These are phyloP conservation scores for Pichia deserticola DNA, from an alignment of 805 yeast species.

Conservation along the genomic window DNA sequence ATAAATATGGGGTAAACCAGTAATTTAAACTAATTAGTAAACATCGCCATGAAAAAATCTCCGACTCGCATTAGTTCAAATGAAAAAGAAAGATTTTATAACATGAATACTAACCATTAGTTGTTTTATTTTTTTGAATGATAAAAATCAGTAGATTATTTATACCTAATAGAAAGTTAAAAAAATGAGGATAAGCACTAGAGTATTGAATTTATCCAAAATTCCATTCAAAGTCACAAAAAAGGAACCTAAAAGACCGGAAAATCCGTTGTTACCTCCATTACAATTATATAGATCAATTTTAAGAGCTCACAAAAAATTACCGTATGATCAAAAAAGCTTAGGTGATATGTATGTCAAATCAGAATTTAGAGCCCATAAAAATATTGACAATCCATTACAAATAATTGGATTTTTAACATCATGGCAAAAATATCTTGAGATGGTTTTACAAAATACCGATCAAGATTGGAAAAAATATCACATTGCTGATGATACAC, in stretches of 20 bases:
- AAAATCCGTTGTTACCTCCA: slow-evolving; percentile 68
- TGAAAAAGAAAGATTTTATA: too few species aligned
- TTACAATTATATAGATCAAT: slow-evolving; percentile 69
- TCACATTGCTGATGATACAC: slow-evolving; percentile 50
- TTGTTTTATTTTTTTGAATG: too few species aligned
- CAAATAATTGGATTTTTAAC: slow-evolving; percentile 91
- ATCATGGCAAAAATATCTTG: slow-evolving; percentile 86
- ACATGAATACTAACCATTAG: too few species aligned
- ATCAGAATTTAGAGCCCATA: slow-evolving; percentile 83
- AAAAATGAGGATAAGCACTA: slow-evolving; percentile 10
- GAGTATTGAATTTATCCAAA: slow-evolving; percentile 13
- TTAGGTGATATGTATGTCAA: slow-evolving; percentile 88
- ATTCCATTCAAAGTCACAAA: slow-evolving; percentile 23
- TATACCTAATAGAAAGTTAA: too few species aligned
- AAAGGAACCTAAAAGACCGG: slow-evolving; percentile 20
- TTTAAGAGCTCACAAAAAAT: slow-evolving; percentile 64
- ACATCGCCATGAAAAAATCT: too few species aligned
- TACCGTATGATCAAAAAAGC: slow-evolving; percentile 64
- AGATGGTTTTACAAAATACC: slow-evolving; percentile 36
- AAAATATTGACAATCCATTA: slow-evolving; percentile 74
- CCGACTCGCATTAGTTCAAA: too few species aligned
- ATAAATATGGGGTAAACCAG: too few species aligned
- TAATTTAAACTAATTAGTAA: too few species aligned
- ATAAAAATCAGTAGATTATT: too few species aligned
- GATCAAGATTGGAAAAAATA: slow-evolving; percentile 60